These are phyloP conservation scores for Penicillium manginii DNA, from an alignment of 495 filamentous ascomycete genomes.

Conservation along the genomic window DNA sequence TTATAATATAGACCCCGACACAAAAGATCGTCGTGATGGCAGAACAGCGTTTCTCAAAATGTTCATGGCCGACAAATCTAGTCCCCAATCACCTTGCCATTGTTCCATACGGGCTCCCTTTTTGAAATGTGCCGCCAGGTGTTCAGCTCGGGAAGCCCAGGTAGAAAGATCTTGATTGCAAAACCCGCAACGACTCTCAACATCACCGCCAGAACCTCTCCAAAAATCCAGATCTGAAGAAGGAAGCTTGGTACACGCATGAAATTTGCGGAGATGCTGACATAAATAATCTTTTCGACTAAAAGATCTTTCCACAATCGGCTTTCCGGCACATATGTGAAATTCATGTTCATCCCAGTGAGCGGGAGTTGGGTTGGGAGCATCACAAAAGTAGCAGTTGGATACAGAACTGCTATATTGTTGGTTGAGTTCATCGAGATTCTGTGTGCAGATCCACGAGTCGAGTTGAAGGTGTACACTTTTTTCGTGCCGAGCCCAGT, in stretches of 20 bases:
- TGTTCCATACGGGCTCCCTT: slow-evolving; percentile 67
- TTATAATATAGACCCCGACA: not conserved
- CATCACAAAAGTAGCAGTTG: slow-evolving; percentile 71
- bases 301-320: slow-evolving; percentile 70
- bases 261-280: slow-evolving; percentile 80
- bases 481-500: slow-evolving; percentile 85
- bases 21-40: slow-evolving; percentile 36
- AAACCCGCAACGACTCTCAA: slow-evolving; percentile 73
- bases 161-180: slow-evolving; percentile 62
- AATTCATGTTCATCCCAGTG: slow-evolving; percentile 77
- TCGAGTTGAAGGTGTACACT: slow-evolving; percentile 77
- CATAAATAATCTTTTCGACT: slow-evolving; percentile 83
- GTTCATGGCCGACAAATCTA: slow-evolving; percentile 59
- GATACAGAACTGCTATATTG: slow-evolving; percentile 20
- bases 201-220: slow-evolving; percentile 61
- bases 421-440: slow-evolving; percentile 16
- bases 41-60: slow-evolving; percentile 65
- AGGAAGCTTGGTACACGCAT: slow-evolving; percentile 63
- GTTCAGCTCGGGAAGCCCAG: slow-evolving; percentile 65
- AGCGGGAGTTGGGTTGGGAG: slow-evolving; percentile 55
- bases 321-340: slow-evolving; percentile 66
- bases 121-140: slow-evolving; percentile 72
- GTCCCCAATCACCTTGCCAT: slow-evolving; percentile 77
- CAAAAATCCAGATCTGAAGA: slow-evolving; percentile 68
- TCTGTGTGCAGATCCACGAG: slow-evolving; percentile 70